Conservation (phyloP, 345 rosid genomes). For the Isatis tinctoria region DNA sequence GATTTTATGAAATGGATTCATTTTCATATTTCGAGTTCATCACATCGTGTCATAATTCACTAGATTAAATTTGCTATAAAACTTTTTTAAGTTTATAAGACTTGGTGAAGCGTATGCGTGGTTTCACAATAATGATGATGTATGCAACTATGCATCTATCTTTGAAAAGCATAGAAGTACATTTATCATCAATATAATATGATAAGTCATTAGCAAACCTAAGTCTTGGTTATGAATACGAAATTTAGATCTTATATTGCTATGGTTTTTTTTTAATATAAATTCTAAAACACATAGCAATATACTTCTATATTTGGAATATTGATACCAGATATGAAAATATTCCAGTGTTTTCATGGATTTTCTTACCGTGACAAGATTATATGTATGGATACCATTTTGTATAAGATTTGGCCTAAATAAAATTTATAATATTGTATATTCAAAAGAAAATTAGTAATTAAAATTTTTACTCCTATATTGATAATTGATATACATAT, state of each 20-base stretch:
- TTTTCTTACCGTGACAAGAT: too few relatives aligned
- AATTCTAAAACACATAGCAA: neutral
- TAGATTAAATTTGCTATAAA: neutral
- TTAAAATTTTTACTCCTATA: neutral
- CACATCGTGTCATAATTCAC: neutral
- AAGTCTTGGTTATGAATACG: neutral
- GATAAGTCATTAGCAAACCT: neutral
- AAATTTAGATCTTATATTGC: neutral
- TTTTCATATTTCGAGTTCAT: neutral
- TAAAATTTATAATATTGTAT: neutral
- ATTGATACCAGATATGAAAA: neutral
- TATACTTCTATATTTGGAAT: neutral
- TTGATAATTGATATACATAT: neutral
- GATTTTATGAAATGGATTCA: neutral
- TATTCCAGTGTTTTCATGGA: too few relatives aligned
- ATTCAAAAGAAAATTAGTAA: neutral
- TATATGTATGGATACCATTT: neutral
- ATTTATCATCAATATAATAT: neutral
- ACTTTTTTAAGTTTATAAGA: neutral
- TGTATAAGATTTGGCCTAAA: neutral
- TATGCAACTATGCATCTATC: conserved; percentile 27
- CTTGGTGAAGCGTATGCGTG: conserved; percentile 4
- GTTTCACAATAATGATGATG: conserved; percentile 18
- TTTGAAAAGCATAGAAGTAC: neutral
- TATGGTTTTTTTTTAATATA: neutral